These are phyloP conservation scores for Aspergillus ochraceoroseus DNA, from an alignment of 2,329 filamentous ascomycete genomes.

Conservation along the genomic window DNA sequence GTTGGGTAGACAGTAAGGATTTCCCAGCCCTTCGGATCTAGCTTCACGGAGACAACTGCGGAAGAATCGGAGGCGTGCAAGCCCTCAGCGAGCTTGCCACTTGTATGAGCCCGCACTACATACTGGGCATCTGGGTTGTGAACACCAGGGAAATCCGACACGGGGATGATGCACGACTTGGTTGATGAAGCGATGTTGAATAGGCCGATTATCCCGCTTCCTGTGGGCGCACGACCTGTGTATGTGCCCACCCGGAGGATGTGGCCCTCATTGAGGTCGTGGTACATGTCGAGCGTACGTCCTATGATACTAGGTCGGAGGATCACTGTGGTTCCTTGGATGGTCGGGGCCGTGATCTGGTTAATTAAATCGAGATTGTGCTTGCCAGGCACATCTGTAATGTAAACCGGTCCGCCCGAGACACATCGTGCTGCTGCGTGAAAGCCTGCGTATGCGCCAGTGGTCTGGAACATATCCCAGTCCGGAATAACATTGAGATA, in stretches of 20 bases:
- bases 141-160: slow-evolving; percentile 70
- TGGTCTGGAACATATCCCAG: slow-evolving; percentile 70
- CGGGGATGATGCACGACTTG: slow-evolving; percentile 63
- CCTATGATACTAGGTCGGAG: slow-evolving; percentile 73
- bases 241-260: slow-evolving; percentile 76
- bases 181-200: slow-evolving; percentile 70
- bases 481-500: slow-evolving; percentile 85
- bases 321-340: slow-evolving; percentile 68
- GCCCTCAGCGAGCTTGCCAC: slow-evolving; percentile 53
- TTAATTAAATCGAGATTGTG: slow-evolving; percentile 70
- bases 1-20: slow-evolving; percentile 72
- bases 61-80: slow-evolving; percentile 32
- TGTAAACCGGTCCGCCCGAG: slow-evolving; percentile 86
- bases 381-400: slow-evolving; percentile 81
- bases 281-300: slow-evolving; percentile 67
- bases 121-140: slow-evolving; percentile 54
- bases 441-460: slow-evolving; percentile 67
- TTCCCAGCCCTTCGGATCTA: slow-evolving; percentile 68
- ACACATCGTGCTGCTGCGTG: slow-evolving; percentile 88
- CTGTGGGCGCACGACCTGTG: slow-evolving; percentile 62
- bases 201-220: slow-evolving; percentile 71
- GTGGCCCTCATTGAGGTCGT: slow-evolving; percentile 65
- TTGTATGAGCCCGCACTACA: slow-evolving; percentile 67
- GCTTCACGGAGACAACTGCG: slow-evolving; percentile 56
- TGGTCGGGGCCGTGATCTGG: slow-evolving; percentile 74